phyloP scores from a whole-genome alignment of 1,284 basidiomycete species.

The Psilocybe mexicana region DNA sequence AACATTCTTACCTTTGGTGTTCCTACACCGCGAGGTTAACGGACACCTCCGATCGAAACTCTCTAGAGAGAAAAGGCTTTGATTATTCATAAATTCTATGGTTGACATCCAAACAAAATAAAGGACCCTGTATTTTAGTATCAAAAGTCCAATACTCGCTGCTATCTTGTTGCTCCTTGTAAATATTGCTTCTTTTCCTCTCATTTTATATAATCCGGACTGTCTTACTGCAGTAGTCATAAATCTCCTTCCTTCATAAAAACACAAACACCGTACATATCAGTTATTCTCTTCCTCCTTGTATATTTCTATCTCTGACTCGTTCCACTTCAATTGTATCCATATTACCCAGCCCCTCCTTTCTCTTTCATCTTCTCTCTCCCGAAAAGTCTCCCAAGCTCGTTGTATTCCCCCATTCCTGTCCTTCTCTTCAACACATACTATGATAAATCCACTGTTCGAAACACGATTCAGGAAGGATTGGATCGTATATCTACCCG shows the following conservation, averaged over 20 bases:
- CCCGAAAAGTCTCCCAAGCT: slow-evolving; percentile 52
- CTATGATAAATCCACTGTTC: slow-evolving; percentile 45
- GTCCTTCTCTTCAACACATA: slow-evolving; percentile 50
- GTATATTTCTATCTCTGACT: slow-evolving; percentile 18
- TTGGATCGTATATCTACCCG: slow-evolving; percentile 68
- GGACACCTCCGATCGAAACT: slow-evolving; percentile 9
- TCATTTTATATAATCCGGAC: slow-evolving; percentile 9
- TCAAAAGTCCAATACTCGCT: background rate
- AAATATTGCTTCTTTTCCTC: background rate
- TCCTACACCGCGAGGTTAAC: slow-evolving; percentile 22
- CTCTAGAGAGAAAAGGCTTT: background rate
- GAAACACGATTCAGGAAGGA: slow-evolving; percentile 49
- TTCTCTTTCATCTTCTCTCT: slow-evolving; percentile 62
- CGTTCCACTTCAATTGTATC: slow-evolving; percentile 57
- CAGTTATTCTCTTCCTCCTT: background rate
- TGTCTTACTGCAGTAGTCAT: slow-evolving; percentile 5
- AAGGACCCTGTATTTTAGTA: slow-evolving; percentile 3
- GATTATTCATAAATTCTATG: slow-evolving; percentile 1
- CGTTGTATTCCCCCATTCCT: slow-evolving; percentile 39
- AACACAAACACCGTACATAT: background rate
- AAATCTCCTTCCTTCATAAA: background rate
- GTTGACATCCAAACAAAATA: background rate
- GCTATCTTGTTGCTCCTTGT: background rate
- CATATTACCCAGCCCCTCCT: slow-evolving; percentile 71
- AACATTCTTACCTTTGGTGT: slow-evolving; percentile 48